These are phyloP conservation scores for Exophiala bonariae DNA, from an alignment of 2,329 filamentous ascomycete genomes.

Conservation along the genomic window DNA sequence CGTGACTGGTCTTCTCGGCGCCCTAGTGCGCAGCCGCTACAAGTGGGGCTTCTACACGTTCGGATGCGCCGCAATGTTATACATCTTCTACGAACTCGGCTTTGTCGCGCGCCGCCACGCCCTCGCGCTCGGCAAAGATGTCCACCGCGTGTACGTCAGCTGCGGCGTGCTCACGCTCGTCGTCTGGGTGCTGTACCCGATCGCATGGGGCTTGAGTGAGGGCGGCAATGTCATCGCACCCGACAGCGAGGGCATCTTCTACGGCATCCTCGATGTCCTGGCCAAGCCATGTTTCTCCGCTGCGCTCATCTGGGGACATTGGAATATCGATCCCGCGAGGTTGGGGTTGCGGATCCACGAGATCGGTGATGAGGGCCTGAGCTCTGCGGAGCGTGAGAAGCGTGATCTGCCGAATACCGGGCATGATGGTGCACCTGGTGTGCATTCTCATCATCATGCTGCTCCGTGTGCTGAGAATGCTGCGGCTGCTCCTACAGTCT, in stretches of 20 bases:
- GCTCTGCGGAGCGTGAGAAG: constrained; percentile 1
- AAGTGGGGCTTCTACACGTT: constrained; percentile 62
- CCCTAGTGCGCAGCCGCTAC: constrained; percentile 60
- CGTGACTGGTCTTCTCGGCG: constrained; percentile 64
- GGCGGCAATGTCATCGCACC: constrained; percentile 66
- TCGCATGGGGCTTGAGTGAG: constrained; percentile 63
- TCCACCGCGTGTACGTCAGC: constrained; percentile 53
- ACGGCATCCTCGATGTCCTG: constrained; percentile 19
- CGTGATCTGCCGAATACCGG: not conserved
- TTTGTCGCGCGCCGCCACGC: constrained; percentile 57
- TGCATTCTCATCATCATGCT: not conserved
- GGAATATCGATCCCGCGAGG: constrained; percentile 18
- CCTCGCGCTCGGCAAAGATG: constrained; percentile 51
- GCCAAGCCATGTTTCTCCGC: constrained; percentile 9
- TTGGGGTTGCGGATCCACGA: constrained; percentile 9
- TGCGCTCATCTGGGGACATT: constrained; percentile 11
- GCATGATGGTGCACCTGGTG: not conserved
- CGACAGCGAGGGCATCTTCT: constrained; percentile 40
- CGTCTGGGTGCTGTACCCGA: constrained; percentile 60
- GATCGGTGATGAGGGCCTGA: not conserved
- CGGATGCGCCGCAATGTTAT: constrained; percentile 48
- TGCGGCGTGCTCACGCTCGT: constrained; percentile 62
- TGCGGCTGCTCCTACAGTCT: too few species aligned
- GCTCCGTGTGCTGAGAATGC: too few species aligned
- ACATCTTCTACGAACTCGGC: constrained; percentile 59